Percentiles rank a stretch among this genome's conserved stretches.
phyloP scores from a whole-genome alignment of 129 eudicot genomes.

The Cynara cardunculus region DNA sequence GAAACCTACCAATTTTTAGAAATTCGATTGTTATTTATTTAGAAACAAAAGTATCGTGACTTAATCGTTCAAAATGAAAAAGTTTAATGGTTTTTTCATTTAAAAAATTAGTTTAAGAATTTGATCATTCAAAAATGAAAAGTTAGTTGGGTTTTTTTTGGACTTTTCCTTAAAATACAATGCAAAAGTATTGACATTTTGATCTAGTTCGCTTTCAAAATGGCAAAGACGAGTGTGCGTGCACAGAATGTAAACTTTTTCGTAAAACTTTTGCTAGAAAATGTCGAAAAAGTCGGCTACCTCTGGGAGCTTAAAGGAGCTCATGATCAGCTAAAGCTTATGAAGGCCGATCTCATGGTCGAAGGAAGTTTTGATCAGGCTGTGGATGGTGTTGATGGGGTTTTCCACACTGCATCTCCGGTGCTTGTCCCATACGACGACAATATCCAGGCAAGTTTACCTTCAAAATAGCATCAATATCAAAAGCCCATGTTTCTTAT shows the following conservation, averaged over 20 bases:
- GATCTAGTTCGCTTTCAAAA: background rate
- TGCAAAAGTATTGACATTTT: background rate
- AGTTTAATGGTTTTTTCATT: too few species aligned
- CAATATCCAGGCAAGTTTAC: constrained; percentile 54
- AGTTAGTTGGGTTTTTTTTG: too few species aligned
- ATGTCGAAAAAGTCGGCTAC: constrained; percentile 63
- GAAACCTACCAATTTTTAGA: too few species aligned
- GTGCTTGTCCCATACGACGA: constrained; percentile 60
- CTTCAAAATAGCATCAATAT: background rate
- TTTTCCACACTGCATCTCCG: constrained; percentile 93
- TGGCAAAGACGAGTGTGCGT: background rate
- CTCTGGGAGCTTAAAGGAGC: constrained; percentile 85
- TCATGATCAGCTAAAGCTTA: constrained; percentile 57
- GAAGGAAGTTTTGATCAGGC: constrained; percentile 91
- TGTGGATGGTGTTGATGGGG: constrained; percentile 75
- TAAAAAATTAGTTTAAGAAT: too few species aligned
- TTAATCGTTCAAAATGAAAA: too few species aligned
- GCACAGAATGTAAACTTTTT: background rate
- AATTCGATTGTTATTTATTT: too few species aligned
- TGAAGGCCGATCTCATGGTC: constrained; percentile 69
- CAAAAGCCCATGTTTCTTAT: background rate
- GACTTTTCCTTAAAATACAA: too few species aligned
- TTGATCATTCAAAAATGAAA: too few species aligned
- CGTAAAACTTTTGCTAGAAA: constrained; percentile 32
- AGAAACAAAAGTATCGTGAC: too few species aligned